Evolutionary conservation across 1,139 yeast genomes (phyloP).

Genomic region (Zhuliangozyma blackwelliae): DNA sequence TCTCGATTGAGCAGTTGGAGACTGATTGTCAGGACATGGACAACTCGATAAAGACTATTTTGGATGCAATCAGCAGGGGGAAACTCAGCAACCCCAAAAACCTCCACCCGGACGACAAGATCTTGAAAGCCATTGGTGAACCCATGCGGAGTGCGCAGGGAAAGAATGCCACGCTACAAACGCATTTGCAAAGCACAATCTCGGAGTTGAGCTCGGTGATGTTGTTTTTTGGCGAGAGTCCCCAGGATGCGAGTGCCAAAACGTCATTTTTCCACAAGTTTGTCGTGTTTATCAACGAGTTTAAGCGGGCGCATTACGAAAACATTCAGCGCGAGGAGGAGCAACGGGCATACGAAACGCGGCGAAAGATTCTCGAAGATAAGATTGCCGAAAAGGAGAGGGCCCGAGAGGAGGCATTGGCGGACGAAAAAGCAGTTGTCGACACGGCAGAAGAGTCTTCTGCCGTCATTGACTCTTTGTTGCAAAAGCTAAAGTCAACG

Average conservation of each 20-base stretch:
- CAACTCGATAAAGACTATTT: slow-evolving; percentile 49
- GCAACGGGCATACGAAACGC: slow-evolving; percentile 34
- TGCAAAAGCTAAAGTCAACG: slow-evolving; percentile 35
- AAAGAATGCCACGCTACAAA: slow-evolving; percentile 53
- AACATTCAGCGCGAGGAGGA: slow-evolving; percentile 47
- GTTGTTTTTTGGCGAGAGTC: slow-evolving; percentile 82
- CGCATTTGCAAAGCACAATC: slow-evolving; percentile 53
- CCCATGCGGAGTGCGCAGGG: slow-evolving; percentile 62
- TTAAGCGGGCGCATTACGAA: slow-evolving; percentile 44
- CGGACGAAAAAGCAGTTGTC: slow-evolving; percentile 11
- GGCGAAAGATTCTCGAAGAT: slow-evolving; percentile 33
- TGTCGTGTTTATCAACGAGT: slow-evolving; percentile 35
- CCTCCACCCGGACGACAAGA: slow-evolving; percentile 76
- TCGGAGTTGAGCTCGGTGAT: slow-evolving; percentile 57
- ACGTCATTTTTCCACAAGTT: slow-evolving; percentile 37
- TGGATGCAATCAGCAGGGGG: slow-evolving; percentile 61
- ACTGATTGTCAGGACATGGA: slow-evolving; percentile 65
- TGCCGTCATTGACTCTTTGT: slow-evolving; percentile 36
- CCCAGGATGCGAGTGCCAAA: slow-evolving; percentile 46
- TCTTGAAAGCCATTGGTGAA: slow-evolving; percentile 42
- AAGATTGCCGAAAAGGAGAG: slow-evolving; percentile 12
- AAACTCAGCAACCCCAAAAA: slow-evolving; percentile 62
- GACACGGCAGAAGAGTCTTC: slow-evolving; percentile 16
- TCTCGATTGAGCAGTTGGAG: slow-evolving; percentile 73
- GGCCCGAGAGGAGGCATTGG: slow-evolving; percentile 6